Base-by-base conservation (phyloP, 1,139 yeast genomes). In the Lodderomyces orthopsilosis region DNA sequence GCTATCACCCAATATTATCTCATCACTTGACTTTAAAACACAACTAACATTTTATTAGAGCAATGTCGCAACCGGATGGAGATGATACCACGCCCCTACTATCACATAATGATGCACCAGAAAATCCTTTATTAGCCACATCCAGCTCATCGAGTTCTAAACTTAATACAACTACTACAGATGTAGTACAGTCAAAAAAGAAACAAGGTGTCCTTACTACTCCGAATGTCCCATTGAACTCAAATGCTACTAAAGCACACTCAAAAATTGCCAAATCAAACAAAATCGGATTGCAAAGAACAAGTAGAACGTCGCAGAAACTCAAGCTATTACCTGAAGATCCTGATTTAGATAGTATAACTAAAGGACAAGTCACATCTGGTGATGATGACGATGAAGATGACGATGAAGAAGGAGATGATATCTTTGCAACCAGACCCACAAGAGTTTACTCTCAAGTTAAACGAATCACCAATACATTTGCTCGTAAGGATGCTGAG, bases 401-500 rank as follows among this genome's bases (percentile, higher is more conserved):
- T 18, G 59, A 51, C 18, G 58, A 56, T 14, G 61, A 50, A 13
- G 68, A 63, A 15, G 65, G 58, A 14, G 55, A 54, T 14, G 58
- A 54, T 22, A 56, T 52, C 15, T 65, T 56, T 6, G 68, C 52
- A 82, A 40, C 48, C 2, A 46, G 42, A 26, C 44, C 46, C 2
- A 45, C 54, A 6, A 42, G 81, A 26, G 93, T 86, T 1, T 87
- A 87, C 54, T 83, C 95, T 0, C 95, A 88, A 54, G 90, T 88
- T 10, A 83, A 85, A 44, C 75, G 87, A 46, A 91, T 91, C 51
- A 89, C 85, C 35, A 97, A 93, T 51, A 77, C 85, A n/a, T 85
- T 94, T 1, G 98, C 98, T 0, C 71, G 98, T 51, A 85, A 84
- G 52, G 98, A 93, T 70, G 98, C 98, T 1, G 97, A 90, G 59